Percentiles rank a stretch among this genome's conserved stretches.
Conservation (phyloP, 116 monocot species). For the Phalaenopsis hybrid region DNA sequence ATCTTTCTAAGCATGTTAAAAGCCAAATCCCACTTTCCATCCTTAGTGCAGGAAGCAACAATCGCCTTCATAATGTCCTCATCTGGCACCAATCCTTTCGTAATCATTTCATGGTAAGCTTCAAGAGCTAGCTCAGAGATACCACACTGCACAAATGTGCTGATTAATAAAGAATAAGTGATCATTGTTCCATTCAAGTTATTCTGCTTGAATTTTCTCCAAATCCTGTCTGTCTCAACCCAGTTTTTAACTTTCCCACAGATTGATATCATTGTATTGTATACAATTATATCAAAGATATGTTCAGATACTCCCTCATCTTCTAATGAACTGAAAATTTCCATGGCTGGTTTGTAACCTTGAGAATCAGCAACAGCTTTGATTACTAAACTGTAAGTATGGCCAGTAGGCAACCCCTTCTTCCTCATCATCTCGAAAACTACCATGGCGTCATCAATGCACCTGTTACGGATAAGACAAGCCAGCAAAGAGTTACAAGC, state of each 20-base stretch:
- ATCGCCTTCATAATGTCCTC: conserved; percentile 84
- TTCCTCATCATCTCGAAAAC: conserved; percentile 55
- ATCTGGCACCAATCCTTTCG: conserved; percentile 43
- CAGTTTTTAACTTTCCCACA: conserved; percentile 69
- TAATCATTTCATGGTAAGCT: conserved; percentile 79
- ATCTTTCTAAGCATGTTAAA: conserved; percentile 52
- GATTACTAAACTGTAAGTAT: conserved; percentile 71
- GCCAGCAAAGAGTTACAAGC: conserved; percentile 83
- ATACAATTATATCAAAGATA: conserved; percentile 66
- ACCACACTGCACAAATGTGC: conserved; percentile 82
- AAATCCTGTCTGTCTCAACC: conserved; percentile 51
- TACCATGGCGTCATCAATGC: conserved; percentile 44
- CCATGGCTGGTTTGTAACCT: conserved; percentile 54
- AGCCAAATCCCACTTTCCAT: conserved; percentile 72
- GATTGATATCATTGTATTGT: conserved; percentile 82
- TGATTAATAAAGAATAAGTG: conserved; percentile 72
- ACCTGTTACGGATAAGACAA: conserved; percentile 51
- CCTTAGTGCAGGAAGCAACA: conserved; percentile 70
- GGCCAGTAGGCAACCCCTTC: conserved; percentile 51
- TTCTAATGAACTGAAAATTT: conserved; percentile 57
- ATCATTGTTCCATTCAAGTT: conserved; percentile 36
- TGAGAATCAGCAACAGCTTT: conserved; percentile 49
- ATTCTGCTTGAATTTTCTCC: conserved; percentile 61
- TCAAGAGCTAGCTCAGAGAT: conserved; percentile 68
- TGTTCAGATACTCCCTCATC: conserved; percentile 24